Percentiles rank a stretch among this genome's conserved stretches.
Evolutionary conservation across 2,329 filamentous ascomycete genomes (phyloP).

Genomic region (Cladosporium sphaerospermum): DNA sequence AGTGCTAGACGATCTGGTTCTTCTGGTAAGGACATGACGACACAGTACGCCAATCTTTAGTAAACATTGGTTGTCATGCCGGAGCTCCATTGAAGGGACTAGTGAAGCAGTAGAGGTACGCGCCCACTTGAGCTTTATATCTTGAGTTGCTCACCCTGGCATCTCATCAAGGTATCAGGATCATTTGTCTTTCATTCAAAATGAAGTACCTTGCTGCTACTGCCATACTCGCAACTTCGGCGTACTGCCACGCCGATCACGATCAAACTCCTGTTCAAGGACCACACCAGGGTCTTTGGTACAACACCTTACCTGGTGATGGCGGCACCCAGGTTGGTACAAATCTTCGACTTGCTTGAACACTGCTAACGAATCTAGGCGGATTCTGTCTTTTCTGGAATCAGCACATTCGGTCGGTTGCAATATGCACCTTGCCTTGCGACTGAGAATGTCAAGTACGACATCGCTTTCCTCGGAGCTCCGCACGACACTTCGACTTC

Average conservation of each 20-base stretch:
- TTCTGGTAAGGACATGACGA: no score
- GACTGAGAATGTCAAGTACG: conserved; percentile 64
- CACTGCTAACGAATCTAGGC: conserved; percentile 47
- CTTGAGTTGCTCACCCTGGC: no score
- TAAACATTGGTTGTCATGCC: conserved; percentile 7
- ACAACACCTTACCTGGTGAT: conserved; percentile 74
- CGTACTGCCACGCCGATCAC: conserved; percentile 53
- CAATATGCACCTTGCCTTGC: conserved; percentile 71
- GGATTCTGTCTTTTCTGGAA: conserved; percentile 82
- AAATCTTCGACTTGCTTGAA: neutral
- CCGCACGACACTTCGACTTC: conserved; percentile 84
- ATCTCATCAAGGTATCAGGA: no score
- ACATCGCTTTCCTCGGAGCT: conserved; percentile 80
- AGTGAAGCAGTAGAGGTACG: no score
- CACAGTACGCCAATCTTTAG: neutral
- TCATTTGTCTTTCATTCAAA: neutral
- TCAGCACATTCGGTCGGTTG: conserved; percentile 76
- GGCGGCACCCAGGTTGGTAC: conserved; percentile 64
- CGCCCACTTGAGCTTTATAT: no score
- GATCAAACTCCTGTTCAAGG: conserved; percentile 58
- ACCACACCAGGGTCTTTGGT: conserved; percentile 72
- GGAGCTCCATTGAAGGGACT: neutral
- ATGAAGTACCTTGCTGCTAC: conserved; percentile 14
- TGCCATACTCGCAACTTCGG: conserved; percentile 39
- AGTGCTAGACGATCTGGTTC: neutral